phyloP scores from a whole-genome alignment of 2,329 filamentous ascomycete species.

The Diaporthe longicolla region DNA sequence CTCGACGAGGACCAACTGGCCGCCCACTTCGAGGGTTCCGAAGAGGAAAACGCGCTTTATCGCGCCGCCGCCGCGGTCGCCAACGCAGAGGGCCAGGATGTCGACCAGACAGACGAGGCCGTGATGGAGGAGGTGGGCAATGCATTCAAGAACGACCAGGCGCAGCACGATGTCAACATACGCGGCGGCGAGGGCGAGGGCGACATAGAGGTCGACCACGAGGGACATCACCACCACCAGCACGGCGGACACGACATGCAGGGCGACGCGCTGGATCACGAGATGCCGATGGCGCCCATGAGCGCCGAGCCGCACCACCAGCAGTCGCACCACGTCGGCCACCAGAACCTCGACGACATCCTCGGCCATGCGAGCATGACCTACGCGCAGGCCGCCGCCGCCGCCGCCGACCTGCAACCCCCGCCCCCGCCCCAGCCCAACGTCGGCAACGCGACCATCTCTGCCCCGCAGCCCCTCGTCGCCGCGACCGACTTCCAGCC shows the following conservation, averaged over 20 bases:
- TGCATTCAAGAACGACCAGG: constrained; percentile 26
- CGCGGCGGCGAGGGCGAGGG: no score
- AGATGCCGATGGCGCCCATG: constrained; percentile 43
- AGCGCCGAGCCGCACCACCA: constrained; percentile 39
- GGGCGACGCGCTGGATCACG: constrained; percentile 40
- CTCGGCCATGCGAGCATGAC: constrained; percentile 34
- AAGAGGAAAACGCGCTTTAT: constrained; percentile 37
- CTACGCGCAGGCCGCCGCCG: constrained; percentile 38
- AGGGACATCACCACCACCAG: constrained; percentile 13
- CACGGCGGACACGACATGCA: constrained; percentile 26
- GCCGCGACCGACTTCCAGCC: constrained; percentile 44
- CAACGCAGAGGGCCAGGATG: constrained; percentile 13
- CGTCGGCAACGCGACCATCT: constrained; percentile 37
- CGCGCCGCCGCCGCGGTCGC: constrained; percentile 30
- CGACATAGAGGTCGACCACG: constrained; percentile 27
- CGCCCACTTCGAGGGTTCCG: constrained; percentile 38
- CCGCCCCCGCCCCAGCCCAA: constrained; percentile 38
- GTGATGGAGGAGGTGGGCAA: constrained; percentile 35
- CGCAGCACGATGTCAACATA: constrained; percentile 4
- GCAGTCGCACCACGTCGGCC: constrained; percentile 27
- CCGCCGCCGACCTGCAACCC: constrained; percentile 40
- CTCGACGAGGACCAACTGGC: constrained; percentile 41
- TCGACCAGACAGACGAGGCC: constrained; percentile 24
- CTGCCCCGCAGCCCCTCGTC: constrained; percentile 42
- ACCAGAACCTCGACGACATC: constrained; percentile 39